These are phyloP conservation scores for Triticum timopheevii DNA, from an alignment of 176 grass and related monocot species.

Conservation along the genomic window DNA sequence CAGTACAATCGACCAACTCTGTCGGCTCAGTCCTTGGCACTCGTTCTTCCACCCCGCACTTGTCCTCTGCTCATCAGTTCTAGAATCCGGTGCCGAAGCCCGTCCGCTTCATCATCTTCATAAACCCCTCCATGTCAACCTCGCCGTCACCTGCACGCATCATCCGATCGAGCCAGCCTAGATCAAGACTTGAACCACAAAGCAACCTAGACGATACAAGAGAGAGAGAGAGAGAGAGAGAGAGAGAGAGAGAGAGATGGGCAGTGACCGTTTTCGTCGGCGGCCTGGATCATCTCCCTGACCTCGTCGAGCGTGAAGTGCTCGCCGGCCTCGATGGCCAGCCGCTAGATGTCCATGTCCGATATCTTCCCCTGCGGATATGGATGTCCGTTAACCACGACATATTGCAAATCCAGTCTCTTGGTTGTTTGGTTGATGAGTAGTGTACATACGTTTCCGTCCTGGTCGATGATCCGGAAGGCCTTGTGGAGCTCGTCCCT, in stretches of 20 bases:
- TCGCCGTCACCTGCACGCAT: conserved; percentile 70
- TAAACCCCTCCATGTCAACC: conserved; percentile 70
- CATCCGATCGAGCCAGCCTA: too few relatives aligned
- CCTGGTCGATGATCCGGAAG: conserved; percentile 72
- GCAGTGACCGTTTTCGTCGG: conserved; percentile 52
- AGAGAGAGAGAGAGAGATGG: too few relatives aligned
- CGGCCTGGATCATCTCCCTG: conserved; percentile 70
- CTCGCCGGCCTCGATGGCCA: conserved; percentile 75
- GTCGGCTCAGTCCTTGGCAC: too few relatives aligned
- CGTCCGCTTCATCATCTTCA: conserved; percentile 73
- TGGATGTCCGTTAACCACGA: too few relatives aligned
- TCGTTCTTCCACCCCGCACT: too few relatives aligned
- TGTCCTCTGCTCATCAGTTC: neutral
- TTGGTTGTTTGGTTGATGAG: too few relatives aligned
- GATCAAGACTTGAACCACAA: too few relatives aligned
- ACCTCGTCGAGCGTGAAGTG: conserved; percentile 77
- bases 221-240: too few relatives aligned
- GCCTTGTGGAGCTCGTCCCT: conserved; percentile 68
- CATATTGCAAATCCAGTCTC: too few relatives aligned
- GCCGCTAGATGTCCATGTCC: conserved; percentile 61
- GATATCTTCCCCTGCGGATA: conserved; percentile 76
- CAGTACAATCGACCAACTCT: too few relatives aligned
- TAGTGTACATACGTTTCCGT: conserved; percentile 11
- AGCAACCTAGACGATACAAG: neutral
- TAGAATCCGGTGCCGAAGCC: conserved; percentile 37